phyloP scores from a whole-genome alignment of 2,329 filamentous ascomycete species.

The Talaromyces sp. region DNA sequence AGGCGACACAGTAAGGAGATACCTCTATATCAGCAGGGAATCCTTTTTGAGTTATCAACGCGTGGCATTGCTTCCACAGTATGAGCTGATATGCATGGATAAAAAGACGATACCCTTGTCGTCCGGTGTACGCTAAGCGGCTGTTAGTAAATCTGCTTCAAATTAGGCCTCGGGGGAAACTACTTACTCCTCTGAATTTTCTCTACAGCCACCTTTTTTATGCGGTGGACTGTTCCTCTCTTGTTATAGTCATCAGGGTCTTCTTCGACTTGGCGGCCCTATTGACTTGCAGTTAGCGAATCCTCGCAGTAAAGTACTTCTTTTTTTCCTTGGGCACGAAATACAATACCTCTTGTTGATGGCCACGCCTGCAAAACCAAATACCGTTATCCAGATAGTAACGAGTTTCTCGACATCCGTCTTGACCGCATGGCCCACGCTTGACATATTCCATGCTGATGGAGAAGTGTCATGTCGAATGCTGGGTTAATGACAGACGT shows the following conservation, averaged over 20 bases:
- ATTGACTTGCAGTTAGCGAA: neutral
- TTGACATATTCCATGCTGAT: constrained; percentile 40
- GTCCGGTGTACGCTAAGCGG: constrained; percentile 52
- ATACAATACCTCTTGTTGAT: constrained; percentile 64
- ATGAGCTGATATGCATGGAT: constrained; percentile 80
- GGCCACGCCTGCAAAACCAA: constrained; percentile 73
- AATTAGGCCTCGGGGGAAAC: neutral
- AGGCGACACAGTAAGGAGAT: constrained; percentile 3
- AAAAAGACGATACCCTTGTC: constrained; percentile 69
- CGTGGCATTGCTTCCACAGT: constrained; percentile 72
- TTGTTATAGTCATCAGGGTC: constrained; percentile 67
- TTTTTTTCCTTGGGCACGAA: neutral
- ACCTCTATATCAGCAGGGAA: constrained; percentile 71
- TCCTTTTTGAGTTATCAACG: constrained; percentile 62
- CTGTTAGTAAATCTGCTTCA: constrained; percentile 15
- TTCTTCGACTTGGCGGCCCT: constrained; percentile 45
- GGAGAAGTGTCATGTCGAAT: constrained; percentile 14
- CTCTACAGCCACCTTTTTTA: constrained; percentile 52
- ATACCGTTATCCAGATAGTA: constrained; percentile 72
- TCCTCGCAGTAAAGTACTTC: neutral
- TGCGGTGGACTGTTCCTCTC: constrained; percentile 52
- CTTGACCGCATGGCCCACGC: constrained; percentile 49
- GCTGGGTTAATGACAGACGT: neutral
- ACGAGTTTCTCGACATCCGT: constrained; percentile 64
- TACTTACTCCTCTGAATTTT: constrained; percentile 47